Percentiles rank a stretch among this genome's conserved stretches.
phyloP scores from a whole-genome alignment of 2,329 filamentous ascomycete genomes.

The Elsinoe fawcettii region DNA sequence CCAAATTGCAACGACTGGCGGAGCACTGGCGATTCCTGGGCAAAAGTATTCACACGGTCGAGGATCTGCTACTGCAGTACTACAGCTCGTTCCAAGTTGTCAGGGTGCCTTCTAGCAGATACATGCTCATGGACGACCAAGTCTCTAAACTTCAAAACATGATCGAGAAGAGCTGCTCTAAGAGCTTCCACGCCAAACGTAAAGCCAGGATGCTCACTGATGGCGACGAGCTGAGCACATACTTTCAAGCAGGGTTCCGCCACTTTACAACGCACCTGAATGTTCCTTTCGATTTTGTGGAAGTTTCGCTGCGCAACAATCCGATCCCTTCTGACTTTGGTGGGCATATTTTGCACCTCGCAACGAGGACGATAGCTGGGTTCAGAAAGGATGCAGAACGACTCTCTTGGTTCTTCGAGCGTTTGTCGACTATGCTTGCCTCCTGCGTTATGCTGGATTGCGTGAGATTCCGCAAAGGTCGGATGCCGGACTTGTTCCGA shows the following conservation, averaged over 20 bases:
- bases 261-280: slow-evolving; percentile 42
- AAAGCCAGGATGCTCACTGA: slow-evolving; percentile 42
- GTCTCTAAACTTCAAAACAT: slow-evolving; percentile 39
- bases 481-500: slow-evolving; percentile 32
- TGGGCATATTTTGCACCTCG: slow-evolving; percentile 44
- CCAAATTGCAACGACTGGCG: slow-evolving; percentile 33
- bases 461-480: slow-evolving; percentile 33
- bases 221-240: slow-evolving; percentile 40
- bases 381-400: slow-evolving; percentile 26
- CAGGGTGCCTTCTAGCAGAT: slow-evolving; percentile 40
- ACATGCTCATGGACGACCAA: slow-evolving; percentile 45
- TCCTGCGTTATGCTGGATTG: slow-evolving; percentile 46
- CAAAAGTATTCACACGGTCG: slow-evolving; percentile 37
- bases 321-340: slow-evolving; percentile 43
- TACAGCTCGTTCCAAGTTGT: slow-evolving; percentile 43
- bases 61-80: slow-evolving; percentile 44
- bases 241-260: slow-evolving; percentile 44
- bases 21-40: slow-evolving; percentile 37
- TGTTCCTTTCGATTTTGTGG: slow-evolving; percentile 45
- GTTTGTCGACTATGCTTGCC: slow-evolving; percentile 42
- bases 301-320: slow-evolving; percentile 38
- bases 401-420: slow-evolving; percentile 35
- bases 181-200: slow-evolving; percentile 37
- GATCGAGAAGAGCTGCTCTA: slow-evolving; percentile 36
- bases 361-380: slow-evolving; percentile 34